Evolutionary conservation across 805 yeast genomes (phyloP).

Genomic region (Torulaspora quercuum): DNA sequence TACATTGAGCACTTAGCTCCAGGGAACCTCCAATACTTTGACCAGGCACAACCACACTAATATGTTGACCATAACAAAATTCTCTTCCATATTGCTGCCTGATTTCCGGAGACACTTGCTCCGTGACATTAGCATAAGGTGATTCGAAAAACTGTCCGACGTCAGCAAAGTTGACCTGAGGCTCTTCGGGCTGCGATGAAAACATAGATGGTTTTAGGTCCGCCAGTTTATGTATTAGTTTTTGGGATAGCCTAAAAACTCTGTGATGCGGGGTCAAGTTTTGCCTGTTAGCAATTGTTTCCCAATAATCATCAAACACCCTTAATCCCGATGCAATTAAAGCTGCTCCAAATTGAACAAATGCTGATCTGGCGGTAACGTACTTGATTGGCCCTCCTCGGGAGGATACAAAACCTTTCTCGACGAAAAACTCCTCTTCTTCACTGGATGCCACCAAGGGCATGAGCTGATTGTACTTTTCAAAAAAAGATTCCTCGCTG

Average conservation of each 20-base stretch:
- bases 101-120: slow-evolving; percentile 29
- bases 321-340: slow-evolving; percentile 46
- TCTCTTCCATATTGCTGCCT: slow-evolving; percentile 25
- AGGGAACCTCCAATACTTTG: slow-evolving; percentile 34
- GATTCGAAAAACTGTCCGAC: slow-evolving; percentile 18
- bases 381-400: slow-evolving; percentile 24
- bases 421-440: slow-evolving; percentile 40
- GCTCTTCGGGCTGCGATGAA: neutral
- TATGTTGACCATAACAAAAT: slow-evolving; percentile 28
- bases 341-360: slow-evolving; percentile 50
- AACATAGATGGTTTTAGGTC: slow-evolving; percentile 19
- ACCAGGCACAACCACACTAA: slow-evolving; percentile 29
- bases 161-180: neutral
- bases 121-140: slow-evolving; percentile 28
- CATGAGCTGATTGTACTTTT: slow-evolving; percentile 38
- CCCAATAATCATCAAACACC: slow-evolving; percentile 57
- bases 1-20: slow-evolving; percentile 33
- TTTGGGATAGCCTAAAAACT: slow-evolving; percentile 35
- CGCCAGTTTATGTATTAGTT: slow-evolving; percentile 14
- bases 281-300: slow-evolving; percentile 40
- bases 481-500: slow-evolving; percentile 46
- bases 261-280: slow-evolving; percentile 46
- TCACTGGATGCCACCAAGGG: slow-evolving; percentile 38
- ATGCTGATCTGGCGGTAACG: slow-evolving; percentile 46
- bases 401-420: slow-evolving; percentile 27